Percentiles rank a stretch among this genome's conserved stretches.
Conservation (phyloP, 371 early-diverging fungal genomes). For the Conidiobolus incongruus region DNA sequence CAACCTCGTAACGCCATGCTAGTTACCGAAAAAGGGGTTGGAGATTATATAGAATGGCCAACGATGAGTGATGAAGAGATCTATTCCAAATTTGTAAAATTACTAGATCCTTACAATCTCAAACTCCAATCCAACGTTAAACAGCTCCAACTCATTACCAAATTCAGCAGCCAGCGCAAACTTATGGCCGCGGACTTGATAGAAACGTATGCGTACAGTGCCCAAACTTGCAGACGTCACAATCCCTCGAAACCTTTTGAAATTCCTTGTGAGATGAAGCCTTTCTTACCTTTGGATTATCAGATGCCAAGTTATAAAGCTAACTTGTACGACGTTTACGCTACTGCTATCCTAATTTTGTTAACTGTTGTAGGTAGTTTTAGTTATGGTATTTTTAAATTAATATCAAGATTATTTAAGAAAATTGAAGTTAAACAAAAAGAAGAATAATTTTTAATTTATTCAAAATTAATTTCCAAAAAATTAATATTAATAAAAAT, state of each 20-base stretch:
- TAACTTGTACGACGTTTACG: too few species aligned
- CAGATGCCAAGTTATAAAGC: background rate
- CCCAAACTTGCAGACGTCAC: background rate
- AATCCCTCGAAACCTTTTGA: background rate
- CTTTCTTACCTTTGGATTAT: background rate
- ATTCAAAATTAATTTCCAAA: too few species aligned
- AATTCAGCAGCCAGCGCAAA: background rate
- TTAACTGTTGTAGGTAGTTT: too few species aligned
- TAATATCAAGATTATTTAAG: too few species aligned
- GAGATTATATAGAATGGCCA: background rate
- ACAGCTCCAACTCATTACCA: background rate
- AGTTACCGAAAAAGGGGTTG: background rate
- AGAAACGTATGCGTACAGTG: background rate
- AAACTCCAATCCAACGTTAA: background rate
- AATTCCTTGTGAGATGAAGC: conserved; percentile 1
- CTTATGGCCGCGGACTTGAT: background rate
- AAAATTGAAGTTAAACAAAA: too few species aligned
- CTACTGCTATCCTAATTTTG: too few species aligned
- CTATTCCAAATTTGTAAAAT: background rate
- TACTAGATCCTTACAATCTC: background rate
- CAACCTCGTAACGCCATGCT: conserved; percentile 3
- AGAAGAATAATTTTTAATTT: too few species aligned
- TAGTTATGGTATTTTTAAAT: too few species aligned
- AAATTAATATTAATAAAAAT: too few species aligned
- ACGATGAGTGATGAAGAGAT: too few species aligned